Base-by-base conservation (phyloP, 2,329 filamentous ascomycete species). In the Zasmidium angulare region DNA sequence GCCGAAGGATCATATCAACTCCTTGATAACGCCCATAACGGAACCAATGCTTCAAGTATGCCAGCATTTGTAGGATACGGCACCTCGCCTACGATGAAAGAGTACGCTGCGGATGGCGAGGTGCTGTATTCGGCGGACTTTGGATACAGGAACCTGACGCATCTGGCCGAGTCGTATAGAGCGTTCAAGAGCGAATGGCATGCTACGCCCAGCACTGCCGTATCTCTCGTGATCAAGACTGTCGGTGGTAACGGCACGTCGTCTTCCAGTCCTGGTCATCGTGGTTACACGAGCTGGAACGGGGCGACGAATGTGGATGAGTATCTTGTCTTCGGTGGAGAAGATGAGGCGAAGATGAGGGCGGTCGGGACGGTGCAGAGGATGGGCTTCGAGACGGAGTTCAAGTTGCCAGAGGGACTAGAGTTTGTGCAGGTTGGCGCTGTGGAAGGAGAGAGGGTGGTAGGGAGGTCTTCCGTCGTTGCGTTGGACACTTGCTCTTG, bases 401-500 rank as follows among this genome's bases (percentile, higher is more conserved):
- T 43, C n/a, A 17, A 9, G 6, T 7, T 43, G 6, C 12, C 11
- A 9, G 6, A 9, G 36, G 36, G 36, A 3, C 3, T 4, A 3
- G 36, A 3, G 36, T 17, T 7, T 7, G 36, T 43, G 36, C 11
- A 19, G 36, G 36, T 43, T 17, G 36, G 3, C 4, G 36, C 36
- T 3, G 6, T 7, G 11, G 36, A 43, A 17, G 36, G 36, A 7
- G 36, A 17, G 3, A 43, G 14, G 6, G 36, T 9, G 11, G 36
- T 43, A 17, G 6, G 36, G 60, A 54, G 60, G 62, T 29, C 26
- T n/a, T n/a, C n/a, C n/a, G n/a, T n/a, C n/a, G n/a, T n/a, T n/a
- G n/a, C n/a, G n/a, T n/a, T n/a, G n/a, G n/a, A n/a, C n/a, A n/a
- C n/a, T n/a, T n/a, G n/a, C n/a, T n/a, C n/a, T n/a, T n/a, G n/a